Base-by-base conservation (phyloP, 805 yeast species). In the Metschnikowia similis region DNA sequence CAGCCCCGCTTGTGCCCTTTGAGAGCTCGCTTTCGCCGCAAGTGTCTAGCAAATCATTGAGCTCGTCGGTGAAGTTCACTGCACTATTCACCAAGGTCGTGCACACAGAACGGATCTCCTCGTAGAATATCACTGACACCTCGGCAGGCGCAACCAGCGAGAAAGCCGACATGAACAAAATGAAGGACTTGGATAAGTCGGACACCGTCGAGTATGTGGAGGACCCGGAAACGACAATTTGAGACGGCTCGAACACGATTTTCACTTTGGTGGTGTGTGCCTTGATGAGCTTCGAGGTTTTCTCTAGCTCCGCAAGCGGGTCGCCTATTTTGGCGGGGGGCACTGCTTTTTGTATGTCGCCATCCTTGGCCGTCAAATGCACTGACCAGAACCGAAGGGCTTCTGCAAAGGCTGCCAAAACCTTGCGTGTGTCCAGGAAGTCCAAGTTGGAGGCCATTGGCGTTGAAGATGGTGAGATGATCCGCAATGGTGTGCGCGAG, bases 211-310 rank as follows among this genome's bases (percentile, higher is more conserved):
- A 68, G 52, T 64, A 70, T 0, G 84, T 83, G 1, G 85, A 81
- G 44, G 70, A 71, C 0, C 66, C 60, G 21, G 73, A 67, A 17
- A 61, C 62, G 26, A 47, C 46, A 27, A 72, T 51, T 39, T 79
- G 74, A 1, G 83, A 82, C 2, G 87, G 83, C 57, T 81, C 82
- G 69, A 82, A 85, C 0, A 85, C 79, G 28, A 85, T 75, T 1
- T 90, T 91, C 6, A 87, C 70, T 62, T 88, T 88, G 2, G 96
- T 89, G 2, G 85, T 74, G 62, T 87, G 90, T 1, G 96, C 90
- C 63, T 76, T 83, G 8, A 85, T 71, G 36, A 89, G 68, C 50
- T 78, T 74, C 16, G 81, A 63, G 6, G 87, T 59, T 61, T 89
- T 89, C 5, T 61, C 64, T 13, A 87, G 58, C 57, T 89, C 96